These are phyloP conservation scores for Cryptosporidium meleagridis DNA, from an alignment of 169 alveolate species.

Conservation along the genomic window DNA sequence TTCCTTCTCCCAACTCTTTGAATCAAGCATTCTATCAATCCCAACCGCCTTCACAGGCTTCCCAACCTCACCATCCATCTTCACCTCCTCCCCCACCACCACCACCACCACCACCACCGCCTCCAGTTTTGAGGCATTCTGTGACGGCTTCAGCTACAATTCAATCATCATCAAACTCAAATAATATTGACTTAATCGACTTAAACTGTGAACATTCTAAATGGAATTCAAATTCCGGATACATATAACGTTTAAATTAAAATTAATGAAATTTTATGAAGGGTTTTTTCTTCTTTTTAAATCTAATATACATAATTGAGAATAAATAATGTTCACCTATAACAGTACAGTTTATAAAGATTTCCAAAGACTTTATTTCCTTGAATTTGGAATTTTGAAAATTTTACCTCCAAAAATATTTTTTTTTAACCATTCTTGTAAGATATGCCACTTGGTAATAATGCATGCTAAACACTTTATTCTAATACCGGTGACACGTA, in stretches of 20 bases:
- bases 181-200: slow-evolving; percentile 34
- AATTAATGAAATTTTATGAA: no score
- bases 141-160: not conserved
- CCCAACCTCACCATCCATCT: slow-evolving; percentile 15
- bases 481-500: not conserved
- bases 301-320: no score
- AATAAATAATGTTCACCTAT: no score
- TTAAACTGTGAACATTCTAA: slow-evolving; percentile 44
- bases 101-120: slow-evolving; percentile 1
- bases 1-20: not conserved
- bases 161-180: not conserved
- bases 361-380: not conserved
- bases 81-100: slow-evolving; percentile 10
- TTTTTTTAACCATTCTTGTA: not conserved
- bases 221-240: slow-evolving; percentile 24
- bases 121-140: not conserved
- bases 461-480: not conserved
- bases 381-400: not conserved
- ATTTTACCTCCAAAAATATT: not conserved
- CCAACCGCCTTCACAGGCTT: not conserved
- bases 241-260: not conserved
- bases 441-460: not conserved
- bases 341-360: no score
- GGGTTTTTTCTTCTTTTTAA: no score
- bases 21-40: slow-evolving; percentile 5